Conservation (phyloP, 1,284 basidiomycete species). For the Xerocomus nothofagi region DNA sequence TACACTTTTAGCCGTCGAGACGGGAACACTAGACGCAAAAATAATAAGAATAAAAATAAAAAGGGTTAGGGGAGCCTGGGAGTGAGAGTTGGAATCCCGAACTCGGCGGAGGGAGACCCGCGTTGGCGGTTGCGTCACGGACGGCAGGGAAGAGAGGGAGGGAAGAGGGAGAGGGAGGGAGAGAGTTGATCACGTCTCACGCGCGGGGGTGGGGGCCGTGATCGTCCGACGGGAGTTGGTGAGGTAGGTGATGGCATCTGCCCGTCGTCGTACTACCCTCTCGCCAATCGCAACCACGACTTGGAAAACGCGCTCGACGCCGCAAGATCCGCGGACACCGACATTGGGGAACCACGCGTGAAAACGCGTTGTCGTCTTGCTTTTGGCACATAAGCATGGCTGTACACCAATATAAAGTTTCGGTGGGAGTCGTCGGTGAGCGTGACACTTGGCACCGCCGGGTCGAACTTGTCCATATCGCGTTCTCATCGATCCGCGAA, state of each 20-base stretch:
- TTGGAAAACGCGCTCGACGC: not conserved
- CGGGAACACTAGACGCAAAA: not conserved
- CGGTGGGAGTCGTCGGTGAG: not conserved
- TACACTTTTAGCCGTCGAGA: slow-evolving; percentile 1
- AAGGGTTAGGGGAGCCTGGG: not conserved
- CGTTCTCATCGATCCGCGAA: not conserved
- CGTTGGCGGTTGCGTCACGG: too few species aligned
- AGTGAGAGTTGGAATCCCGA: not conserved
- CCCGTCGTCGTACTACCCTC: not conserved
- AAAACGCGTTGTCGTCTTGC: too few species aligned
- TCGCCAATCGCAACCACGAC: not conserved
- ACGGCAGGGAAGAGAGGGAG: too few species aligned
- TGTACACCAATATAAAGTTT: too few species aligned
- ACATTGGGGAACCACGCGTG: too few species aligned
- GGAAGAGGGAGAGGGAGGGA: too few species aligned
- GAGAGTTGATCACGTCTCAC: too few species aligned
- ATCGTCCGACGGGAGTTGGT: not conserved
- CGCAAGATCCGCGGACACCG: not conserved
- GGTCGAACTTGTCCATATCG: not conserved
- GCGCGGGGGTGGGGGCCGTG: too few species aligned
- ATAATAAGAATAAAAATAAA: too few species aligned
- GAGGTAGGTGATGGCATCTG: not conserved
- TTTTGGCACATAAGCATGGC: too few species aligned
- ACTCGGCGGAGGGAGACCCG: not conserved
- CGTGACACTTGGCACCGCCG: too few species aligned